Evolutionary conservation across 2,329 filamentous ascomycete species (phyloP).

Genomic region (Aspergillus sp.): DNA sequence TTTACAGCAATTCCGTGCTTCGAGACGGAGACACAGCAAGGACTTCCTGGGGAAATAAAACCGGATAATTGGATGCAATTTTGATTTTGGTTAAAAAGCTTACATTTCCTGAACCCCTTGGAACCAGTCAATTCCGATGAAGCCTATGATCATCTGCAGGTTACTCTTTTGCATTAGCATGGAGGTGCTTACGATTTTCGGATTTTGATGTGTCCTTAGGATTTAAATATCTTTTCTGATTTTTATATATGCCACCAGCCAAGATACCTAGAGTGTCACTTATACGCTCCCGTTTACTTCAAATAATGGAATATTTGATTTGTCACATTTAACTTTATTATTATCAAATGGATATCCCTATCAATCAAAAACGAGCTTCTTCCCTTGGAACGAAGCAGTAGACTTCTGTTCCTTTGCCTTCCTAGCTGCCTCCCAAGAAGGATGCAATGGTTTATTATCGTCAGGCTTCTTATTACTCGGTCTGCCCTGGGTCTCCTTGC

Average conservation of each 20-base stretch:
- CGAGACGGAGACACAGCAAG: slow-evolving; percentile 32
- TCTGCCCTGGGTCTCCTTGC: slow-evolving; percentile 22
- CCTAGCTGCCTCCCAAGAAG: slow-evolving; percentile 65
- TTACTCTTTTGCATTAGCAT: background rate
- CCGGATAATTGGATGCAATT: slow-evolving; percentile 37
- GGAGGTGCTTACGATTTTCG: background rate
- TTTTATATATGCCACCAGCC: slow-evolving; percentile 1
- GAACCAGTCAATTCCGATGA: no score
- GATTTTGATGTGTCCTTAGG: background rate
- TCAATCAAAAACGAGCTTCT: slow-evolving; percentile 64
- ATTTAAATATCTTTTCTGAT: background rate
- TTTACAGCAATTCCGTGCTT: slow-evolving; percentile 43
- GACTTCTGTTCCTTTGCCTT: slow-evolving; percentile 55
- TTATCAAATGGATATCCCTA: slow-evolving; percentile 3
- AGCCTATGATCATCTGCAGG: no score
- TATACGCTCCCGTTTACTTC: background rate
- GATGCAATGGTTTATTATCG: slow-evolving; percentile 59
- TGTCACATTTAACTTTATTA: background rate
- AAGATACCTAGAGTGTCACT: slow-evolving; percentile 1
- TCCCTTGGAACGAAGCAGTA: slow-evolving; percentile 55
- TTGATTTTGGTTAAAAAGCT: slow-evolving; percentile 15
- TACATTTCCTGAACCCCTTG: no score
- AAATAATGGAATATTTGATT: background rate
- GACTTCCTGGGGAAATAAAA: slow-evolving; percentile 25
- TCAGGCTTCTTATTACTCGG: slow-evolving; percentile 34